These are phyloP conservation scores for Candolleomyces efflorescens DNA, from an alignment of 768 basidiomycete species.

Conservation along the genomic window DNA sequence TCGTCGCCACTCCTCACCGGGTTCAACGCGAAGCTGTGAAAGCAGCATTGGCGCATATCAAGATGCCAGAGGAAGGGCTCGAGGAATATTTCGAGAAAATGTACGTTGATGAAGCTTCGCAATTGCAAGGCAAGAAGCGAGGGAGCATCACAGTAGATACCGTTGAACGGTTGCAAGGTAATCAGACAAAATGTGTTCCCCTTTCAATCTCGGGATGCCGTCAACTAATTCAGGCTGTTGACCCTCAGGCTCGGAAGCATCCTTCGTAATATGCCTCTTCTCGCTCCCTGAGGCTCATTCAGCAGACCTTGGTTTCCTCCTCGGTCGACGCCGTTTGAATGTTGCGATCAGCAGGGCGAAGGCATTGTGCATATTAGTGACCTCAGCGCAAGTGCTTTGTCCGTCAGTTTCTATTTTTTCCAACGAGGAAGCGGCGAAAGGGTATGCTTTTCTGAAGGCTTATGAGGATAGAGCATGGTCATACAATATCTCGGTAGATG, in stretches of 20 bases:
- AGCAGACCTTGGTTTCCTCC: slow-evolving; percentile 37
- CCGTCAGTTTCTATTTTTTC: slow-evolving; percentile 41
- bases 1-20: slow-evolving; percentile 49
- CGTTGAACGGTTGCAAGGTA: slow-evolving; percentile 47
- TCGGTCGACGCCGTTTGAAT: slow-evolving; percentile 46
- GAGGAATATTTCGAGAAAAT: slow-evolving; percentile 16
- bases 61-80: slow-evolving; percentile 9
- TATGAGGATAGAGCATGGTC: slow-evolving; percentile 50
- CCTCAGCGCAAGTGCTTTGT: slow-evolving; percentile 38
- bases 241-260: slow-evolving; percentile 43
- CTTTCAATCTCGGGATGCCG: neutral
- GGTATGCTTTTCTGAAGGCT: slow-evolving; percentile 44
- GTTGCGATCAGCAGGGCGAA: slow-evolving; percentile 53
- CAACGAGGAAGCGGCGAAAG: slow-evolving; percentile 41
- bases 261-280: slow-evolving; percentile 50
- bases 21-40: slow-evolving; percentile 50
- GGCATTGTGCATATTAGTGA: slow-evolving; percentile 44
- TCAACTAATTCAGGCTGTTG: neutral
- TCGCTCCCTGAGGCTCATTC: slow-evolving; percentile 36
- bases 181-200: neutral
- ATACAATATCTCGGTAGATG: slow-evolving; percentile 29
- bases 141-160: slow-evolving; percentile 43
- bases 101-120: slow-evolving; percentile 7
- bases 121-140: neutral
- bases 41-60: slow-evolving; percentile 27